Base-by-base conservation (phyloP, 2,329 filamentous ascomycete species). In the Cladosporium cucumerinum region DNA sequence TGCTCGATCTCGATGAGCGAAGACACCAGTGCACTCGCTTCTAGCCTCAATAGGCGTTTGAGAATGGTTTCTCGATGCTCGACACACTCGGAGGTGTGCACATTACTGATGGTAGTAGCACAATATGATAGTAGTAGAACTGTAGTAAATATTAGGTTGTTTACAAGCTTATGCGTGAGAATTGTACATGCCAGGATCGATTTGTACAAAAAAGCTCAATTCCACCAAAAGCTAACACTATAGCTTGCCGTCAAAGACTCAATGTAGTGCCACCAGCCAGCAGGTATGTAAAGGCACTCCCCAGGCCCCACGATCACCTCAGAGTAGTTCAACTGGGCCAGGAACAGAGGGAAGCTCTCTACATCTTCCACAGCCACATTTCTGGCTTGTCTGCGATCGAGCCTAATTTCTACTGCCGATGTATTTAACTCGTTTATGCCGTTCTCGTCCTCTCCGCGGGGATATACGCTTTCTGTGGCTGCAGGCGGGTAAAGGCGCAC, bases 251-350 rank as follows among this genome's bases (percentile, higher is more conserved):
- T 92, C 72, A 98, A 75, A 58, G 92, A 92, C 66, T 91, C 84
- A 3, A 98, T 91, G 77, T 97, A 98, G 81, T 99, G 95, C 95
- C 95, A 99, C 94, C 95, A 99, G 0, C 94, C 95, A 5, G 92
- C 84, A 0, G 95, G 95, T 61, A 99, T 91, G 75, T 97, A 95
- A 61, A 99, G 75, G 68, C 88, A 90, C 61, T 99, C 93, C 0
- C 94, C 95, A 0, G 90, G 89, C 32, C 84, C 86, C 6, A 99
- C 79, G 1, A 98, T 84, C 64, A 88, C 88, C 73, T 99, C 95
- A 36, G 90, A 78, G 73, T 89, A 94, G 5, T 49, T 32, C 62
- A 84, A 80, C 1, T 90, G 82, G 0, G 82, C 76, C 57, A 76
- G 76, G 68, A 96, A 91, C 0, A 78, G 75, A 0, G 84, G 83